Conservation (phyloP, 768 basidiomycete species). For the Pleurotus sapidus region DNA sequence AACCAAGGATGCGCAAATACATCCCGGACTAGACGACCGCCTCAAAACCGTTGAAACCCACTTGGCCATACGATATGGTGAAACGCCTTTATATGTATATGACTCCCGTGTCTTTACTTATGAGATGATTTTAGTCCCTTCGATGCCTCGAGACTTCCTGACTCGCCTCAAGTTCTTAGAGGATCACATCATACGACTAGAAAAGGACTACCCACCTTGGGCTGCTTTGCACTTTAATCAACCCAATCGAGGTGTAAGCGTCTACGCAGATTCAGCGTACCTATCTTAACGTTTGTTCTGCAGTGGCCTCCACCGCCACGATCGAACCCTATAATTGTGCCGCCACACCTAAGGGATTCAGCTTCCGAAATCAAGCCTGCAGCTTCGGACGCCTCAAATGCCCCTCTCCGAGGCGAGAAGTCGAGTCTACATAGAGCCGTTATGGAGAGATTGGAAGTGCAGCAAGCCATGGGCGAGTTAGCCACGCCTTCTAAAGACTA, state of each 20-base stretch:
- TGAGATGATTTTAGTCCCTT: slow-evolving; percentile 50
- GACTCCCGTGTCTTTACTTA: not conserved
- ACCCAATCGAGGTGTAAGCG: slow-evolving; percentile 72
- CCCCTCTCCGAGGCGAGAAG: slow-evolving; percentile 18
- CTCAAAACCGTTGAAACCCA: slow-evolving; percentile 68
- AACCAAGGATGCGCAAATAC: slow-evolving; percentile 31
- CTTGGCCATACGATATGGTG: slow-evolving; percentile 73
- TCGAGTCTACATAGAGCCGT: slow-evolving; percentile 56
- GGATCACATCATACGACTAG: slow-evolving; percentile 72
- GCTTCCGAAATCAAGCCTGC: not conserved
- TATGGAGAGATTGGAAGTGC: slow-evolving; percentile 55
- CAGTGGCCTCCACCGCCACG: slow-evolving; percentile 88
- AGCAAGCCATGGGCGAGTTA: slow-evolving; percentile 43
- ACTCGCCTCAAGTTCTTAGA: slow-evolving; percentile 69
- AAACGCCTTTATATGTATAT: slow-evolving; percentile 6
- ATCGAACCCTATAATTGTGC: slow-evolving; percentile 74
- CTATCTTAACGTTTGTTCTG: not conserved
- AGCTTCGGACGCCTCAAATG: not conserved
- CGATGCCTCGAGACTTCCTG: slow-evolving; percentile 61
- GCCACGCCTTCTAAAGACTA: not conserved
- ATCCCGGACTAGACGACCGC: slow-evolving; percentile 65
- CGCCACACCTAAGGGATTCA: slow-evolving; percentile 49
- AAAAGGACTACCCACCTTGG: slow-evolving; percentile 86
- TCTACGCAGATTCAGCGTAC: not conserved
- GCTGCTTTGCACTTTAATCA: slow-evolving; percentile 88